phyloP scores from a whole-genome alignment of 2,329 filamentous ascomycete genomes.

The Metarhizium brunneum region DNA sequence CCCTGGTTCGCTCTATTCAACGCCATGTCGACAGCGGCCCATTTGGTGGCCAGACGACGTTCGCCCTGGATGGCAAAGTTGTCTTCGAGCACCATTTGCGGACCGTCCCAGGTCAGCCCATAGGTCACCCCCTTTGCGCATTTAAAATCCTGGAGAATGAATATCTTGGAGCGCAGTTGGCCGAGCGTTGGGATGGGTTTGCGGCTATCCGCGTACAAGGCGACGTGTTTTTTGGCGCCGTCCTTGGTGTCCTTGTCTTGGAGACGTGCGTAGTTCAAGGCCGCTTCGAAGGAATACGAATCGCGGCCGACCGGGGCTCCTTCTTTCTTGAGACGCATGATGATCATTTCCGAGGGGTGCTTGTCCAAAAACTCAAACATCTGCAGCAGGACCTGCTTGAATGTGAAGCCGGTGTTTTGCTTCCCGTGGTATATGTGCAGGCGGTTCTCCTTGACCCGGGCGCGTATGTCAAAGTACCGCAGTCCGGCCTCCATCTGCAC shows the following conservation, averaged over 20 bases:
- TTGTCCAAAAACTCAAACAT: conserved; percentile 34
- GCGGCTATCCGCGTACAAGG: conserved; percentile 17
- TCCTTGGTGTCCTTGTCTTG: conserved; percentile 22
- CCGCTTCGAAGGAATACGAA: conserved; percentile 31
- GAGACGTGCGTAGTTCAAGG: conserved; percentile 32
- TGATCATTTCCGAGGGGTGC: conserved; percentile 33
- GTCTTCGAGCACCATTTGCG: conserved; percentile 36
- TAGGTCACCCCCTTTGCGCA: conserved; percentile 17
- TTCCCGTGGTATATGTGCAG: conserved; percentile 38
- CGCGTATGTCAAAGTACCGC: conserved; percentile 40
- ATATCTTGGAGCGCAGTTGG: conserved; percentile 32
- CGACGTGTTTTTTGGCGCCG: conserved; percentile 26
- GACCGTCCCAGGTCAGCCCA: conserved; percentile 34
- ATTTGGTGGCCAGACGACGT: conserved; percentile 33
- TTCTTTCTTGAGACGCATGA: conserved; percentile 42
- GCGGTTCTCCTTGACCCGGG: conserved; percentile 29
- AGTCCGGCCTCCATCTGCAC: conserved; percentile 37
- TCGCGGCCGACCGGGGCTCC: conserved; percentile 25
- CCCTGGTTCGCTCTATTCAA: conserved; percentile 26
- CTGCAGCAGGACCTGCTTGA: conserved; percentile 30
- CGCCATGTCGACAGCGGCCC: conserved; percentile 31
- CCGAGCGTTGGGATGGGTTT: conserved; percentile 33
- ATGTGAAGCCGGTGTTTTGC: conserved; percentile 34
- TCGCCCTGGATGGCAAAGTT: conserved; percentile 33
- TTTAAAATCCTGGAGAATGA: conserved; percentile 38